Evolutionary conservation across 371 early-diverging fungal genomes (phyloP), one percentile per base, ranked within the genome.

Genomic region (Smittium culicis): DNA sequence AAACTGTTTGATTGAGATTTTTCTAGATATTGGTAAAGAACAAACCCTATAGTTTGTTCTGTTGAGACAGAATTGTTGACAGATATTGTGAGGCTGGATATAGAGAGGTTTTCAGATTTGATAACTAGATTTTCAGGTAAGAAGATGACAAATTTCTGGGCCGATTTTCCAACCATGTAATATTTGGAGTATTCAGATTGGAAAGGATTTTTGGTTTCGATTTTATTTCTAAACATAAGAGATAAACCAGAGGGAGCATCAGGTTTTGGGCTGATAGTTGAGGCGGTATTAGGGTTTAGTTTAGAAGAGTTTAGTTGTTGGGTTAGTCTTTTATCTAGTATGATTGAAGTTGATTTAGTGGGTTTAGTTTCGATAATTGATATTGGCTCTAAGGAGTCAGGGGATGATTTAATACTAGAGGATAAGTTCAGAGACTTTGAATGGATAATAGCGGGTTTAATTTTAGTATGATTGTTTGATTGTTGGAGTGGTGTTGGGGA

Each of bases 11-110:
- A 66, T 30, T 83, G 72, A 25, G 84, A 81, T 30, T 82, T 80
- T 65, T 91, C 87, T 33, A 85, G 77, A 74, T 91, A 92, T 69
- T 86, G 85, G 73, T 87, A 91, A 20, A 95, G 77, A 1, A 84
- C 80, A 69, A 85, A 91, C 0, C 96, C 96, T 75, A 95, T 92
- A 0, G 88, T 88, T 67, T 96, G 92, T 70, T 94, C 94, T 0
- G 94, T 92, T 20, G 87, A 85, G 14, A 93, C 92, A 55, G 88
- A 87, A 0, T 85, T 80, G 59, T 87, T 85, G 25, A 95, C 89
- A 0, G 81, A 76, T n/a, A 97, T 73, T 1, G 71, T 70, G 35
- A 92, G 74, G 1, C 91, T 88, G 24, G 79, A 79, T 20, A 66
- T 61, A 61, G 72, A 73, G 1, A 83, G 81, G 14, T 78, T 73